Conservation (phyloP, 768 basidiomycete genomes). For the Auriscalpium orientale region DNA sequence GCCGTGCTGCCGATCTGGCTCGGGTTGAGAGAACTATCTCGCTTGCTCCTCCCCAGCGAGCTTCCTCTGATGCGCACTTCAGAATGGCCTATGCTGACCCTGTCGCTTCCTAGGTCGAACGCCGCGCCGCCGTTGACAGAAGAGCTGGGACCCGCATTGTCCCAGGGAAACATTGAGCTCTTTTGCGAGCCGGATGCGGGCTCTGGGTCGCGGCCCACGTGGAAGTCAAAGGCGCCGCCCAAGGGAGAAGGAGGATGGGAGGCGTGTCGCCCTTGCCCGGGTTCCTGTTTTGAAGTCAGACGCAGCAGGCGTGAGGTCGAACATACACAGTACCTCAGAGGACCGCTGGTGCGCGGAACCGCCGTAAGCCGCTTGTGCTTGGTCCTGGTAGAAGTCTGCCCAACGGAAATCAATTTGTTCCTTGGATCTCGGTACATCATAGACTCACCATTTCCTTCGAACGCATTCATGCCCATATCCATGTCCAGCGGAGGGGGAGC, state of each 20-base stretch:
- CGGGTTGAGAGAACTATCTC: conserved; percentile 44
- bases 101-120: conserved; percentile 32
- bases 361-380: conserved; percentile 1
- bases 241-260: conserved; percentile 49
- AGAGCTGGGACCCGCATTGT: conserved; percentile 64
- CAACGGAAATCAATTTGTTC: background rate
- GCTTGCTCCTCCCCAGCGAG: conserved; percentile 34
- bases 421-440: background rate
- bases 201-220: conserved; percentile 29
- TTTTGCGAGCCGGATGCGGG: conserved; percentile 48
- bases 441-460: background rate
- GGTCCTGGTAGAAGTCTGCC: conserved; percentile 3
- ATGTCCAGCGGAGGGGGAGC: background rate
- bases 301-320: background rate
- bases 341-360: conserved; percentile 33
- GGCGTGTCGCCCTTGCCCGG: conserved; percentile 73
- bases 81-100: conserved; percentile 41
- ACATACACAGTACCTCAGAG: conserved; percentile 44
- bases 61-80: conserved; percentile 48
- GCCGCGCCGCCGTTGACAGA: conserved; percentile 32
- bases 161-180: conserved; percentile 77
- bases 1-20: conserved; percentile 19
- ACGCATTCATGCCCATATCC: background rate
- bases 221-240: conserved; percentile 43
- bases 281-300: conserved; percentile 47